Conservation (phyloP, 176 grass and related monocot species). For the Alopecurus myosuroides region DNA sequence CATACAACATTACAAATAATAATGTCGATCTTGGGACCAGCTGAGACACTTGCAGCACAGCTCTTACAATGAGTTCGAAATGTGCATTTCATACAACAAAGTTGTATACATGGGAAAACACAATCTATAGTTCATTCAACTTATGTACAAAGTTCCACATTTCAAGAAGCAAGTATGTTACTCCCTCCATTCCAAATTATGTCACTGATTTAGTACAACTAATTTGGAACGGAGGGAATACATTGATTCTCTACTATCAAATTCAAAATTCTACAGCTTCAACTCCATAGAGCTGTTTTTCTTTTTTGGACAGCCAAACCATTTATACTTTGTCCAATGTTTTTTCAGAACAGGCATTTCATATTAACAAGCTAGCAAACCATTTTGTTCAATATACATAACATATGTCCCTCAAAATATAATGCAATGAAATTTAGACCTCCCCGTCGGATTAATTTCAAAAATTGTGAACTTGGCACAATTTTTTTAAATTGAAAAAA, state of each 20-base stretch:
- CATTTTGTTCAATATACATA: neutral
- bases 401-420: neutral
- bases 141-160: neutral
- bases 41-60: conserved; percentile 8
- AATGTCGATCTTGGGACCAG: neutral
- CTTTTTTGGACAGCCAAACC: neutral
- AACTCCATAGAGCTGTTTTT: neutral
- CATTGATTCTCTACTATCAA: neutral
- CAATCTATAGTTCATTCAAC: conserved; percentile 3
- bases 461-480: neutral
- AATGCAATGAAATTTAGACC: neutral
- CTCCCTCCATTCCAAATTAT: no score
- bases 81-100: conserved; percentile 13
- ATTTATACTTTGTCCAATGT: neutral
- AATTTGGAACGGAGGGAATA: no score
- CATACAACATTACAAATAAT: neutral
- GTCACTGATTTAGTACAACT: no score
- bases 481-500: neutral
- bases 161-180: neutral
- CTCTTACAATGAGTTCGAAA: conserved; percentile 4
- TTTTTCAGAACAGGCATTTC: neutral
- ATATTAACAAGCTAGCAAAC: neutral
- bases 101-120: neutral
- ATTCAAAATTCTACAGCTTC: neutral
- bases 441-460: neutral